These are phyloP conservation scores for Fraxinus angustifolia DNA, from an alignment of 305 asterid species.

Conservation along the genomic window DNA sequence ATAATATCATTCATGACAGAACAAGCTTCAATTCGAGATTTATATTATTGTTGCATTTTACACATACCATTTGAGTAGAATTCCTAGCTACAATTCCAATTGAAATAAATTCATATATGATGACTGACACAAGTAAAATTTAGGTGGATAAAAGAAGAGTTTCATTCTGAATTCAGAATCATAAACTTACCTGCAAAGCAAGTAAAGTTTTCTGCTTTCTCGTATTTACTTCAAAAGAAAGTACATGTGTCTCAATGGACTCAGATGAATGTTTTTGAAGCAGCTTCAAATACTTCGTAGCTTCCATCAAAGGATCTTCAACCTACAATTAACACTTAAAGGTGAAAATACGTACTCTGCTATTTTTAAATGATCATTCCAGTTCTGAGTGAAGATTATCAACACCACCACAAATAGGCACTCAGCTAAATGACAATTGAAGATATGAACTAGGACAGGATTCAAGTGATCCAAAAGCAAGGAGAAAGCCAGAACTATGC, in stretches of 20 bases:
- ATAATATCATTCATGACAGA: neutral
- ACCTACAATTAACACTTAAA: conserved; percentile 44
- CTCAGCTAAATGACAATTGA: neutral
- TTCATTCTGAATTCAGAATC: neutral
- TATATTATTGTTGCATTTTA: neutral
- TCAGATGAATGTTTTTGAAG: conserved; percentile 93
- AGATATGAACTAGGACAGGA: neutral
- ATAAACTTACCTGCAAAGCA: conserved; percentile 71
- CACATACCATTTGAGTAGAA: neutral
- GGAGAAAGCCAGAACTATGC: neutral
- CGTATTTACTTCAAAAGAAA: conserved; percentile 91
- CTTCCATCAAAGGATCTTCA: conserved; percentile 88
- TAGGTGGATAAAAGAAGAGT: conserved; percentile 12
- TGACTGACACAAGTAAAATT: conserved; percentile 1
- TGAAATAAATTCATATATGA: neutral
- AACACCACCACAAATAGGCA: neutral
- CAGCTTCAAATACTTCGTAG: conserved; percentile 90
- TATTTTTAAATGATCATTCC: neutral
- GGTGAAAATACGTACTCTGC: neutral
- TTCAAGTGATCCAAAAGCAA: neutral
- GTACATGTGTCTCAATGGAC: conserved; percentile 73
- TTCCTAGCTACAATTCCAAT: neutral
- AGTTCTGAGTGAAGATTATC: neutral
- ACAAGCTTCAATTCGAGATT: neutral
- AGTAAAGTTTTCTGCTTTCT: conserved; percentile 83